Evolutionary conservation across 257 asterid species (phyloP).

Genomic region (Scutellaria baicalensis): DNA sequence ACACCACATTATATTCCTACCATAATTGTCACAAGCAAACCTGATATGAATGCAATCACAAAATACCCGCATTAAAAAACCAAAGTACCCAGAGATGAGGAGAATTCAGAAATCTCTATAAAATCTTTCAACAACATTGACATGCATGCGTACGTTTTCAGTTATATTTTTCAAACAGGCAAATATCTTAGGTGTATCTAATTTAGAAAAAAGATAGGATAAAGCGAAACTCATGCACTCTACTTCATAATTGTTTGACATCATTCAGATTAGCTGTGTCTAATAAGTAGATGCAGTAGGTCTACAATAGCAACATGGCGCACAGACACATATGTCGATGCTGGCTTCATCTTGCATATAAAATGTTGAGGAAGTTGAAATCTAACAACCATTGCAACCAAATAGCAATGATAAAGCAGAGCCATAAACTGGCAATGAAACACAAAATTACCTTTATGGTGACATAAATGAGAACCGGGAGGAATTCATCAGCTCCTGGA

Average conservation of each 20-base stretch:
- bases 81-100: neutral
- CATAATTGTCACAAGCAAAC: neutral
- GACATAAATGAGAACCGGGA: slow-evolving; percentile 88
- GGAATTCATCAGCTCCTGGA: slow-evolving; percentile 98
- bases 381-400: neutral
- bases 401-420: neutral
- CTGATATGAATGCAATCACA: neutral
- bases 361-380: neutral
- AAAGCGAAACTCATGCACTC: neutral
- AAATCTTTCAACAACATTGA: neutral
- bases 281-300: neutral
- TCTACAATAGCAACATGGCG: too few species aligned
- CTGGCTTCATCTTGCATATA: neutral
- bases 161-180: neutral
- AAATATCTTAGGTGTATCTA: neutral
- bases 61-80: slow-evolving; percentile 3
- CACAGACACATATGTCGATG: too few species aligned
- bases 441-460: slow-evolving; percentile 73
- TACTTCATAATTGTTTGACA: neutral
- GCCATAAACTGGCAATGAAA: neutral
- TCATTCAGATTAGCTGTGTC: neutral
- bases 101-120: neutral
- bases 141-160: neutral
- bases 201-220: neutral
- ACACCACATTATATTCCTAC: neutral